Base-by-base conservation (phyloP, 1,284 basidiomycete genomes). In the Sanguinoderma infundibulare region DNA sequence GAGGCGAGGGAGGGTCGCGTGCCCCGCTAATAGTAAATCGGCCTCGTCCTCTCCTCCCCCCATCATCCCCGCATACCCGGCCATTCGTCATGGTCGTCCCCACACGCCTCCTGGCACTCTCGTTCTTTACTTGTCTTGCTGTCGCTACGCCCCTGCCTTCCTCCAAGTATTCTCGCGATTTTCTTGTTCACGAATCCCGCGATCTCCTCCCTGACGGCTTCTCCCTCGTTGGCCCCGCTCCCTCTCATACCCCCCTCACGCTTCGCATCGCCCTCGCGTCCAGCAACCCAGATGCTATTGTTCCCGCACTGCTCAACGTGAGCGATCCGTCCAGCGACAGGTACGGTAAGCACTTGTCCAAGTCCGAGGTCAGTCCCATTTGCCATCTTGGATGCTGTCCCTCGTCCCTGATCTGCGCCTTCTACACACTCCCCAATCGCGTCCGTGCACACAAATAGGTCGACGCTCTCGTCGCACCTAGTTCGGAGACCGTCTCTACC, bases 391-490 rank as follows among this genome's bases (percentile, higher is more conserved):
- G 30, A 24, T 34, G 35, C 28, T 17, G 32, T 9, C 20, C 38
- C 32, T 53, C 36, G 52, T 24, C 24, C 34, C 35, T 40, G 24
- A 28, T 36, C 5, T 22, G 32, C 51, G 35, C 34, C 28, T 39
- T 12, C 5, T 7, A 34, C 32, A 12, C 35, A 34, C 30, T 22
- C 7, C 42, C 14, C 42, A 26, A 5, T 12, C 14, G 26, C 42
- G 6, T 26, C 7, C 42, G 24, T 26, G 28, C 24, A 46, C 42
- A 46, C 24, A 50, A 35, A 32, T 12, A 81, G 77, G 76, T 79
- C 17, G 76, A 78, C 58, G 66, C 72, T 17, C 78, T 77, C 55
- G 75, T 76, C n/a, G 70, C 72, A 0, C 80, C 80, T 5, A 64
- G 70, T n/a, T 53, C 71, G 1, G 77, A 76, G 12, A 75, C 75